A percentile compares a stretch with the other conserved stretches of the same genome.
These are phyloP conservation scores for Austroboletus rostrupii DNA, from an alignment of 1,284 basidiomycete genomes.

Conservation along the genomic window DNA sequence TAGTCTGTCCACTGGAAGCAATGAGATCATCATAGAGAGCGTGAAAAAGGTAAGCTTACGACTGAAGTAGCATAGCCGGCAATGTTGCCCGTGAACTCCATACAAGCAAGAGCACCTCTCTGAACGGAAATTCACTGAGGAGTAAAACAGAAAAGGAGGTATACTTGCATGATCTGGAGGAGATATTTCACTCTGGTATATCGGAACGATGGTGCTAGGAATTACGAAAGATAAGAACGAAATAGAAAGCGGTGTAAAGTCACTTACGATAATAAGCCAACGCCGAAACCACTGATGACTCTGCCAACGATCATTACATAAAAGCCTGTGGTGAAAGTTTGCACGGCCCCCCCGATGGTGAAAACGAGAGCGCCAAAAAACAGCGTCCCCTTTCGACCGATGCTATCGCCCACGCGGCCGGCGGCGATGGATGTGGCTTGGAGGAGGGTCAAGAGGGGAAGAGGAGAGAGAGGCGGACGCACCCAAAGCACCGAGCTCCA, in stretches of 20 bases:
- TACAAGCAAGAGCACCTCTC: constrained; percentile 89
- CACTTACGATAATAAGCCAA: constrained; percentile 87
- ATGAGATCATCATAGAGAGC: not conserved
- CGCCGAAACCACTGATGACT: constrained; percentile 87
- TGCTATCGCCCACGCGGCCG: constrained; percentile 82
- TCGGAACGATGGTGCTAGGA: constrained; percentile 88
- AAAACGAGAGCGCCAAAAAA: constrained; percentile 87
- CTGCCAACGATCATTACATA: constrained; percentile 85
- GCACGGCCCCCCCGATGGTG: constrained; percentile 83
- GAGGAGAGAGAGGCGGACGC: constrained; percentile 24
- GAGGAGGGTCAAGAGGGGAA: constrained; percentile 5
- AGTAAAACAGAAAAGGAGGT: not conserved
- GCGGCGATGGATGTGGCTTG: constrained; percentile 87
- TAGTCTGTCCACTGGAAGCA: constrained; percentile 85
- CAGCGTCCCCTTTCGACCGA: constrained; percentile 86
- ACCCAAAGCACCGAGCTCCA: constrained; percentile 93
- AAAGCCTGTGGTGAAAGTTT: constrained; percentile 86
- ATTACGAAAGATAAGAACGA: not conserved
- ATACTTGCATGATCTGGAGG: constrained; percentile 83
- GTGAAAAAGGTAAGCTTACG: constrained; percentile 45
- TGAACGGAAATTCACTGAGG: constrained; percentile 30
- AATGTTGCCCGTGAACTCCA: constrained; percentile 96
- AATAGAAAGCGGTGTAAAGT: not conserved
- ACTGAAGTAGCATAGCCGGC: constrained; percentile 94
- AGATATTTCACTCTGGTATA: constrained; percentile 96